A percentile compares a stretch with the other conserved stretches of the same genome.
Conservation (phyloP, 805 yeast genomes). For the Saccharomycopsis guyanensis region DNA sequence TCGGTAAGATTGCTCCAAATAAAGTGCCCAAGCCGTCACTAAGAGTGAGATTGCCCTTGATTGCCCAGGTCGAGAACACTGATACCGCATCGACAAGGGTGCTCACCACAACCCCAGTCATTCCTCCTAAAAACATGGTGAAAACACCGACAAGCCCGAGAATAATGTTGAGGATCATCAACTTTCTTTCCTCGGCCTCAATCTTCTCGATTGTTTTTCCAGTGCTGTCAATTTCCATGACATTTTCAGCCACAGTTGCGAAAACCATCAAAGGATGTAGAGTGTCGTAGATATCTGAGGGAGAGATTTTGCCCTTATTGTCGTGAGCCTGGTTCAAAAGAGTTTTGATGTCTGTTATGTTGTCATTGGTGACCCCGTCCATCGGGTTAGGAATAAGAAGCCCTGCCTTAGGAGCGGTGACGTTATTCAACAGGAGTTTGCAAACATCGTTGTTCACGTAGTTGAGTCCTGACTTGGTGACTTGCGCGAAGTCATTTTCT, state of each 20-base stretch:
- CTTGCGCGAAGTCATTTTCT: slow-evolving; percentile 1
- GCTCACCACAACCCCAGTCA: too few relatives aligned
- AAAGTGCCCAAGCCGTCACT: too few relatives aligned
- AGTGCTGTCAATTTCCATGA: slow-evolving; percentile 6
- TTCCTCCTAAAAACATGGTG: too few relatives aligned
- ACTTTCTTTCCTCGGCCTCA: slow-evolving; percentile 10
- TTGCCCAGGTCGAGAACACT: too few relatives aligned
- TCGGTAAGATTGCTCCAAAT: too few relatives aligned
- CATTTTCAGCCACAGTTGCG: slow-evolving; percentile 1
- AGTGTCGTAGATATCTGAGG: too few relatives aligned
- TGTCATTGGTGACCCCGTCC: slow-evolving; percentile 3
- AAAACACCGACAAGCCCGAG: slow-evolving; percentile 8
- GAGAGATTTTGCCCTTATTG: too few relatives aligned
- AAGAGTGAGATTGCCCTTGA: too few relatives aligned
- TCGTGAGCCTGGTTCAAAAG: too few relatives aligned
- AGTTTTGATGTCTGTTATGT: slow-evolving; percentile 11
- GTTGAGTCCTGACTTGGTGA: not conserved
- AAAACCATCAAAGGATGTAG: slow-evolving; percentile 12
- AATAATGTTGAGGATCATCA: slow-evolving; percentile 14
- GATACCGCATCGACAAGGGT: too few relatives aligned
- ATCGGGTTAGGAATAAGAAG: slow-evolving; percentile 14
- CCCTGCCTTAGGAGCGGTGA: slow-evolving; percentile 12
- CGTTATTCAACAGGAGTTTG: slow-evolving; percentile 7
- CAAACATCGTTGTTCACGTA: too few relatives aligned
- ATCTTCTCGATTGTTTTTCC: slow-evolving; percentile 5